A percentile compares a stretch with the other conserved stretches of the same genome.
phyloP scores from a whole-genome alignment of 2,329 filamentous ascomycete species.

The Fusarium sarcochroum region DNA sequence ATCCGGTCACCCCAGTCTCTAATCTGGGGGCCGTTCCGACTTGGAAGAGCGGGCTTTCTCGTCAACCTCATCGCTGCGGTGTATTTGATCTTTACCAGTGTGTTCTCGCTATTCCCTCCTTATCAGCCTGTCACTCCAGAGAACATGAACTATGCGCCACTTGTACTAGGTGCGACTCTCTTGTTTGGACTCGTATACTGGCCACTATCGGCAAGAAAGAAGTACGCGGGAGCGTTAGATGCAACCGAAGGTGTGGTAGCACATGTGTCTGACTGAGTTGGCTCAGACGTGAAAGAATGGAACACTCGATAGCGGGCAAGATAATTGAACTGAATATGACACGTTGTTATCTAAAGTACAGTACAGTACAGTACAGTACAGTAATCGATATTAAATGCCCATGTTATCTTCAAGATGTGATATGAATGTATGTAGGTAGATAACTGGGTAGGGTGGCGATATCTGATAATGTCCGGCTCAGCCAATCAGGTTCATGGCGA shows the following conservation, averaged over 20 bases:
- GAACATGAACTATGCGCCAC: constrained; percentile 41
- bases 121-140: constrained; percentile 25
- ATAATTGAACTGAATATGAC: background rate
- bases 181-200: constrained; percentile 39
- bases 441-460: no score
- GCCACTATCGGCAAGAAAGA: constrained; percentile 27
- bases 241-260: constrained; percentile 19
- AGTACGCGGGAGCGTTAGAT: constrained; percentile 32
- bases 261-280: background rate
- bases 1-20: constrained; percentile 18
- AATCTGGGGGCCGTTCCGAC: constrained; percentile 32
- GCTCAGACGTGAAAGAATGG: background rate
- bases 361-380: no score
- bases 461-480: background rate
- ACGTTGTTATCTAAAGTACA: no score
- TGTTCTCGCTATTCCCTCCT: constrained; percentile 37
- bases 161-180: constrained; percentile 25
- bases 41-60: constrained; percentile 24
- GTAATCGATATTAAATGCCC: no score
- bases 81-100: constrained; percentile 30
- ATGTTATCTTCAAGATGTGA: no score
- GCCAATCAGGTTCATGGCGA: background rate
- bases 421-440: no score
- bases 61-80: constrained; percentile 22
- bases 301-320: background rate